Base-by-base conservation (phyloP, 768 basidiomycete genomes). In the Cystobasidium ongulense region DNA sequence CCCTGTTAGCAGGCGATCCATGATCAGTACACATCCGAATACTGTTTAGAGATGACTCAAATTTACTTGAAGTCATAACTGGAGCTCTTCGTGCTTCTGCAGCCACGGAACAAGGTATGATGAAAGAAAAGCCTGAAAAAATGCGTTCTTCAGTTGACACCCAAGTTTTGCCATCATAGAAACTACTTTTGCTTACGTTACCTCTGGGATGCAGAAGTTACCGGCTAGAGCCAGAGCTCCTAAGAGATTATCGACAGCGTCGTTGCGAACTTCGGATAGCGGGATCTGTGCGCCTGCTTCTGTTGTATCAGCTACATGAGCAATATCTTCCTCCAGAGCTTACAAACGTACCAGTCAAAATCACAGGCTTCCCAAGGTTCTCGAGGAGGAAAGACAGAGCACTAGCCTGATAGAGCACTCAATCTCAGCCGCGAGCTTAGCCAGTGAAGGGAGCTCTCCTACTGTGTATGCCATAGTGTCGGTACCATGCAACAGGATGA, bases 221-320 rank as follows among this genome's bases (percentile, higher is more conserved):
- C 94, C 93, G 18, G 93, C 92, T 64, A 95, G 88, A 18, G 89
- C 87, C 38, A 97, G 82, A 1, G 91, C 90, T 8, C 91, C 92
- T 80, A 96, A 87, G 11, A 96, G 82, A 80, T 96, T 97, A 77
- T 95, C 94, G 4, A 92, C 88, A 8, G 92, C 92, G 80, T 97
- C 93, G 77, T 94, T 96, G n/a, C 92, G 86, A 57, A 94, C 83
- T 79, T 92, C 89, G 1, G 90, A 92, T 38, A 93, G 83, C 17
- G 94, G 91, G 39, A 97, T 95, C 82, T 96, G 94, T 0, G 93
- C 92, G 15, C 93, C 94, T 50, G 46, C 18, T 21, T 0, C 91
- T 95, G 35, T 94, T 77, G 73, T 95, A 11, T 50, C n/a, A 50
- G 46, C 18, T 21, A 17, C 18, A 11, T 91, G 50, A 78, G 78